phyloP scores from a whole-genome alignment of 768 basidiomycete species.

The Naematelia encephala region DNA sequence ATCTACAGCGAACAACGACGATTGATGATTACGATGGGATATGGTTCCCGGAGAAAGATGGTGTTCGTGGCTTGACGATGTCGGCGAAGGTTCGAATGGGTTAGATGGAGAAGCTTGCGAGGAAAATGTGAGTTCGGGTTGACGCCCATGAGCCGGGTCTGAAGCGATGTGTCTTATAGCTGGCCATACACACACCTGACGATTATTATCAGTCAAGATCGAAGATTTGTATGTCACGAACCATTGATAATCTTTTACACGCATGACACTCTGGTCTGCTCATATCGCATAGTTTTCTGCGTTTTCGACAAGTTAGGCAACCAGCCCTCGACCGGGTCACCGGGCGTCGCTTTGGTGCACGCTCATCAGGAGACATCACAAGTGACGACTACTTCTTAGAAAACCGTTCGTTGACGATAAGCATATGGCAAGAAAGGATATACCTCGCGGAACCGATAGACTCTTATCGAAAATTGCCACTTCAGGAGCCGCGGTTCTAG shows the following conservation, averaged over 20 bases:
- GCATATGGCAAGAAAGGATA: too few relatives aligned
- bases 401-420: too few relatives aligned
- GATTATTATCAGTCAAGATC: too few relatives aligned
- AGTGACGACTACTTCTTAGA: too few relatives aligned
- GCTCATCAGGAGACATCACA: too few relatives aligned
- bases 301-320: slow-evolving; percentile 36
- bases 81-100: background rate
- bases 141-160: background rate
- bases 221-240: slow-evolving; percentile 7
- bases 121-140: background rate
- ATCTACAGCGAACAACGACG: too few relatives aligned
- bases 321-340: slow-evolving; percentile 32
- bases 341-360: slow-evolving; percentile 28
- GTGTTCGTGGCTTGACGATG: too few relatives aligned
- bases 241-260: slow-evolving; percentile 30
- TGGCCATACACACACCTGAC: background rate
- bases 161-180: background rate
- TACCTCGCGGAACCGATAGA: too few relatives aligned
- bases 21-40: too few relatives aligned
- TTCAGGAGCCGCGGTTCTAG: too few relatives aligned
- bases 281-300: slow-evolving; percentile 36
- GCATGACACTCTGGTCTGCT: slow-evolving; percentile 29
- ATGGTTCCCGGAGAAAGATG: too few relatives aligned
- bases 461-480: too few relatives aligned
- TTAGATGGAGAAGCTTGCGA: background rate